Percentiles rank a stretch among this genome's conserved stretches.
Conservation (phyloP, 331 rosid species). For the Rhamnella rubrinervis region DNA sequence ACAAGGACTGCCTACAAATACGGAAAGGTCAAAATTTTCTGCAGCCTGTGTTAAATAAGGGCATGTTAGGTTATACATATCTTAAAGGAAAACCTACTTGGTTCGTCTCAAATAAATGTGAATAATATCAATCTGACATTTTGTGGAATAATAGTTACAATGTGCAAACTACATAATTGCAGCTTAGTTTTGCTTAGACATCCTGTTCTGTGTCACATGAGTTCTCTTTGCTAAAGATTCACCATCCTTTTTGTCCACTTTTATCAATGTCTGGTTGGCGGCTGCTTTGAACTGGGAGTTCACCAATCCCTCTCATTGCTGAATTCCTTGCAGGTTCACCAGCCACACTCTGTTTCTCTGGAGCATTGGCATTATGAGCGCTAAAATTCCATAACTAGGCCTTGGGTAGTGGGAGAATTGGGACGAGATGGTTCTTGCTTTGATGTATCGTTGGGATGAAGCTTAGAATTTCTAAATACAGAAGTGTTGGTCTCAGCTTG, state of each 20-base stretch:
- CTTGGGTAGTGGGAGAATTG: constrained; percentile 29
- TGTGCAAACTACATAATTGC: neutral
- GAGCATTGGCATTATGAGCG: constrained; percentile 15
- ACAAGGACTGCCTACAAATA: neutral
- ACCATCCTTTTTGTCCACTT: constrained; percentile 17
- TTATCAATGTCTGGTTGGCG: constrained; percentile 11
- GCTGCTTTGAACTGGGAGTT: constrained; percentile 21
- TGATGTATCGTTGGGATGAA: constrained; percentile 23
- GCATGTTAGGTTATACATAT: neutral
- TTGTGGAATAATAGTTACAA: constrained; percentile 1
- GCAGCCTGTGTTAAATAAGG: neutral
- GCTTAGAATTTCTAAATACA: constrained; percentile 35
- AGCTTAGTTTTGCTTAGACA: constrained; percentile 15
- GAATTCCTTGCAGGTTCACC: constrained; percentile 10
- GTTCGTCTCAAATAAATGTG: constrained; percentile 8
- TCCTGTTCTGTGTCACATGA: neutral
- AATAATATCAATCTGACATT: neutral
- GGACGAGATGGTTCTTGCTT: constrained; percentile 26
- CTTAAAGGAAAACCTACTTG: neutral
- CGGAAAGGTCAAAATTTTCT: constrained; percentile 3
- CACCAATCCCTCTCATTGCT: neutral
- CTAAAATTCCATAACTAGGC: constrained; percentile 42
- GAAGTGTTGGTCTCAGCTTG: constrained; percentile 25
- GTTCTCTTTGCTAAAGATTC: constrained; percentile 15
- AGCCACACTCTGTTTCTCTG: constrained; percentile 23